phyloP scores from a whole-genome alignment of 371 early-diverging fungal genomes.

The Nematocida ironsii region DNA sequence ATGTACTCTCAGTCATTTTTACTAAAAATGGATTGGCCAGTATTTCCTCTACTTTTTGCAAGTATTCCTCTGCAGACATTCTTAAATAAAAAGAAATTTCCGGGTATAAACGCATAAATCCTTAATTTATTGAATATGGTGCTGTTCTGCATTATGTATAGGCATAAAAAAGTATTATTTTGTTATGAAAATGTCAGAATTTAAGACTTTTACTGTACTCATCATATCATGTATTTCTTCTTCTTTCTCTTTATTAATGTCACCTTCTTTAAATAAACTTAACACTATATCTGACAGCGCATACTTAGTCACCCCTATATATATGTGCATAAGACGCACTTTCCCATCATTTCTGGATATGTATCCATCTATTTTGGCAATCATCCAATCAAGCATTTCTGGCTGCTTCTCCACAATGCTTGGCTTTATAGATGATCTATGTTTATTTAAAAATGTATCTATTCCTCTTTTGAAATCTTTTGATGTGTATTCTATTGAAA shows the following conservation, averaged over 20 bases:
- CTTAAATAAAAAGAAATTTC: slow-evolving; percentile 12
- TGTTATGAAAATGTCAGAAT: slow-evolving; percentile 38
- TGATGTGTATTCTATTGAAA: slow-evolving; percentile 26
- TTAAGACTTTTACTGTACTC: slow-evolving; percentile 34
- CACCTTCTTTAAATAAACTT: slow-evolving; percentile 45
- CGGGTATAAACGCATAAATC: not conserved
- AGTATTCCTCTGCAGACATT: not conserved
- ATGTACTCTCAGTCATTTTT: not conserved
- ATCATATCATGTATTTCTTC: slow-evolving; percentile 27
- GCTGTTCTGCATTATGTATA: not conserved
- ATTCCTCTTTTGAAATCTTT: slow-evolving; percentile 20
- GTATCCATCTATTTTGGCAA: not conserved
- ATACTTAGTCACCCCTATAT: slow-evolving; percentile 39
- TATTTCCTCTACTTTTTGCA: not conserved
- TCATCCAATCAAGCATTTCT: slow-evolving; percentile 11
- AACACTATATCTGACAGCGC: slow-evolving; percentile 40
- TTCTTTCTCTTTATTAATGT: slow-evolving; percentile 3
- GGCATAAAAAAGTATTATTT: not conserved
- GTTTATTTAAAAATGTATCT: slow-evolving; percentile 16
- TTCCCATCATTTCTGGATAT: slow-evolving; percentile 48
- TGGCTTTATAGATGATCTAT: not conserved
- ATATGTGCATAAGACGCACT: slow-evolving; percentile 24
- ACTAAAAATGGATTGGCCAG: slow-evolving; percentile 15
- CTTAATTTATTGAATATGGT: not conserved
- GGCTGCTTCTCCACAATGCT: slow-evolving; percentile 1